Evolutionary conservation across 257 asterid species (phyloP).

Genomic region (Voacanga thouarsii): DNA sequence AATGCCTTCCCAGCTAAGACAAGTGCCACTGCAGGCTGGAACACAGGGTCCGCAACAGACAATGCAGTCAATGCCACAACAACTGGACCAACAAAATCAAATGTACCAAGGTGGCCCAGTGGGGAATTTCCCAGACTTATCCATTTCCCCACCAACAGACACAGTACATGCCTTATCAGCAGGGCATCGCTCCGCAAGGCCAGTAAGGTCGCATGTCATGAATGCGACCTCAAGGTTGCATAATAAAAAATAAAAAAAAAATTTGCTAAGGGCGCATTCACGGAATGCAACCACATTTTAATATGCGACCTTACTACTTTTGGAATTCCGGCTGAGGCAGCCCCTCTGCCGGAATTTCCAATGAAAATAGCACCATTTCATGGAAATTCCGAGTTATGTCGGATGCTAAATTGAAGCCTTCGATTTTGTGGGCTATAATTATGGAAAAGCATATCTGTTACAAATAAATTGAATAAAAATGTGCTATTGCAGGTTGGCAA

Average conservation of each 20-base stretch:
- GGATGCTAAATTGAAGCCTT: not conserved
- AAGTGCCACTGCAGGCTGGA: slow-evolving; percentile 40
- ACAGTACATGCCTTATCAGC: slow-evolving; percentile 58
- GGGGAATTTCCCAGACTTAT: slow-evolving; percentile 58
- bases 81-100: slow-evolving; percentile 51
- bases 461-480: not conserved
- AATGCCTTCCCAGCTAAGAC: slow-evolving; percentile 42
- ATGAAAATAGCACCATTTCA: too few relatives aligned
- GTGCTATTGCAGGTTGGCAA: not conserved
- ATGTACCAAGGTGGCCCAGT: slow-evolving; percentile 45
- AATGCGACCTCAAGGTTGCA: too few relatives aligned
- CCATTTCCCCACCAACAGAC: slow-evolving; percentile 53
- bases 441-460: not conserved
- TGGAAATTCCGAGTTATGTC: too few relatives aligned
- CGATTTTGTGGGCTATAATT: not conserved
- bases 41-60: slow-evolving; percentile 46
- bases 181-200: slow-evolving; percentile 51
- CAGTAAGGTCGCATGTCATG: slow-evolving; percentile 55
- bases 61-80: slow-evolving; percentile 43
- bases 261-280: too few relatives aligned
- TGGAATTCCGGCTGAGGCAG: too few relatives aligned
- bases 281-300: too few relatives aligned
- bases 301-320: too few relatives aligned
- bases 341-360: too few relatives aligned
- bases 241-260: too few relatives aligned